These are phyloP conservation scores for Periconia sp. DNA, from an alignment of 2,329 filamentous ascomycete genomes.

Conservation along the genomic window DNA sequence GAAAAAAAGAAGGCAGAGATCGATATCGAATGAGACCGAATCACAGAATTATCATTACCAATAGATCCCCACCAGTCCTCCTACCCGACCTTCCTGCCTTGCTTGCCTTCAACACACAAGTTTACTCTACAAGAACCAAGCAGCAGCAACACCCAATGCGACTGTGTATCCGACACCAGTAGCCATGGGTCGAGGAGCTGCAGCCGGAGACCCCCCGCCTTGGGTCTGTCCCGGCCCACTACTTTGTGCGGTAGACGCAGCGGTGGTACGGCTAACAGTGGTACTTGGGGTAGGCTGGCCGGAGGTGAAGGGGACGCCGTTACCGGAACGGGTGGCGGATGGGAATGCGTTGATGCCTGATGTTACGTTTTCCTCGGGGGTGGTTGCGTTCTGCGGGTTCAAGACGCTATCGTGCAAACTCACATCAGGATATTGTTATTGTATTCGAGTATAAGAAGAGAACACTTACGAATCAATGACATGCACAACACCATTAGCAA, in stretches of 20 bases:
- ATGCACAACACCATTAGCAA: conserved; percentile 52
- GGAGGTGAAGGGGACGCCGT: conserved; percentile 58
- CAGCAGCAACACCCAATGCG: not conserved
- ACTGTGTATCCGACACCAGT: not conserved
- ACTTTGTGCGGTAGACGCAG: not conserved
- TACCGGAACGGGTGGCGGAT: conserved; percentile 50
- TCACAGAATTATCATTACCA: too few relatives aligned
- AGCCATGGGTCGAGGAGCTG: not conserved
- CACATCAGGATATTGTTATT: too few relatives aligned
- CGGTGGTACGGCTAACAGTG: conserved; percentile 38
- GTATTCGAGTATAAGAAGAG: too few relatives aligned
- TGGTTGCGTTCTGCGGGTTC: conserved; percentile 54
- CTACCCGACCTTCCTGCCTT: too few relatives aligned
- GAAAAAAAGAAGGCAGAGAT: too few relatives aligned
- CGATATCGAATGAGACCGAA: too few relatives aligned
- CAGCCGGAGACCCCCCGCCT: not conserved
- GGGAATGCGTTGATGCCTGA: conserved; percentile 57
- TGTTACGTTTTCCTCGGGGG: conserved; percentile 47
- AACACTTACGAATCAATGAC: conserved; percentile 52
- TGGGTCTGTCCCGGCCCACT: too few relatives aligned
- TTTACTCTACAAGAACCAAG: not conserved
- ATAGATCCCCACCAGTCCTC: too few relatives aligned
- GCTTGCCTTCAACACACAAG: too few relatives aligned
- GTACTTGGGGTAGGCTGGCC: conserved; percentile 53
- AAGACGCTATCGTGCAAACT: conserved; percentile 46